Evolutionary conservation across 345 rosid species (phyloP).

Genomic region (Lepidium sativum): DNA sequence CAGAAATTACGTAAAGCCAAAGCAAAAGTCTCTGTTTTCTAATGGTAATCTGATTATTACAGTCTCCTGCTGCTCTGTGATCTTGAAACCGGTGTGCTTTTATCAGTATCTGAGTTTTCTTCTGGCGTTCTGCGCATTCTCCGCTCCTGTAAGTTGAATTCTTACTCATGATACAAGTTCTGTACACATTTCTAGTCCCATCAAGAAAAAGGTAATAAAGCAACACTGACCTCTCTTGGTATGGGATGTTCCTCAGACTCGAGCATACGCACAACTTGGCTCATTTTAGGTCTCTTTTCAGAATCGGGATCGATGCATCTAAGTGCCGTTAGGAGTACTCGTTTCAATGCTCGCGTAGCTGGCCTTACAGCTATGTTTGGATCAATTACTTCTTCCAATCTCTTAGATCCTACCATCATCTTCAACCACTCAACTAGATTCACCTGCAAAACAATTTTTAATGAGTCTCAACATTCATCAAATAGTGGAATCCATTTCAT

Average conservation of each 20-base stretch:
- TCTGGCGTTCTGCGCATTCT: slow-evolving; percentile 67
- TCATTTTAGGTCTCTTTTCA: slow-evolving; percentile 85
- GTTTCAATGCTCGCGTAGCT: slow-evolving; percentile 73
- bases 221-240: slow-evolving; percentile 73
- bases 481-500: background rate
- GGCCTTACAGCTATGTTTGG: slow-evolving; percentile 77
- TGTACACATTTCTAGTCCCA: background rate
- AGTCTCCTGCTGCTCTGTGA: slow-evolving; percentile 44
- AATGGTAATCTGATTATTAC: background rate
- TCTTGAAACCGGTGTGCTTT: slow-evolving; percentile 51
- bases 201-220: background rate
- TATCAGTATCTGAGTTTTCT: slow-evolving; percentile 78
- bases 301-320: slow-evolving; percentile 95
- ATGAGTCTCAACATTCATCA: background rate
- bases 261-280: slow-evolving; percentile 96
- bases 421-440: slow-evolving; percentile 97
- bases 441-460: slow-evolving; percentile 39
- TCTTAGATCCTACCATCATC: slow-evolving; percentile 88
- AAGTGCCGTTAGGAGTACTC: slow-evolving; percentile 81
- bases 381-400: slow-evolving; percentile 83
- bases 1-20: background rate
- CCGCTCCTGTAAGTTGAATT: slow-evolving; percentile 49
- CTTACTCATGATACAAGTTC: slow-evolving; percentile 1
- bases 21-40: slow-evolving; percentile 10
- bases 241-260: slow-evolving; percentile 92